Evolutionary conservation across 2,329 filamentous ascomycete genomes (phyloP), one percentile per base, ranked within the genome.

Genomic region (Hypomyces perniciosus): DNA sequence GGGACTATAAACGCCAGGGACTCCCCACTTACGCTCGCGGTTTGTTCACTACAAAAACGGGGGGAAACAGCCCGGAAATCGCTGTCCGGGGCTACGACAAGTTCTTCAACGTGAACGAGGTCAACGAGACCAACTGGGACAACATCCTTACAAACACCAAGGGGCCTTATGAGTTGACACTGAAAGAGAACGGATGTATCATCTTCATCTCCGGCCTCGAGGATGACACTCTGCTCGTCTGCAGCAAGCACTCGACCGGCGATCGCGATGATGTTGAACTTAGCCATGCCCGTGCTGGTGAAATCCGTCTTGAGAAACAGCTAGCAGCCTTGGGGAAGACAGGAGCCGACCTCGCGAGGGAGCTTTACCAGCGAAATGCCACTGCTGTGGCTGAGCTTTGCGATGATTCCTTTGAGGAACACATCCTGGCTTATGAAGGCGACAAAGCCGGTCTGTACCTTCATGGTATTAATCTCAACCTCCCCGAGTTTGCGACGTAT

Each of bases 111-210:
- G 79, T 89, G 38, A 81, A 81, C 46, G 93, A 99, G 71, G 86
- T 95, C 6, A 68, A 73, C 43, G 82, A 86, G 57, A 99, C 93
- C 4, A 79, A 84, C 61, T 99, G 93, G 93, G 68, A 74, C 12
- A 88, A 86, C 62, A 89, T 99, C 54, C 76, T 86, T 63, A 69
- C 71, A 29, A 78, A 86, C 50, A 97, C 93, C 1, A 74, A 81
- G 56, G 90, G 90, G 0, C 93, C 93, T 0, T 99, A 97, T 61
- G 93, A 99, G 70, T 74, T 99, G 50, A 97, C 90, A 52, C 82
- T 97, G 47, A 99, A 99, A 72, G 93, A 99, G 70, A 99, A 99
- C 62, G 93, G 93, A n/a, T 99, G 93, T 69, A 99, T 99, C 68
- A 96, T 99, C 59, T 99, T 99, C 73, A 84, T 99, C 41, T 86